Evolutionary conservation across 1,284 basidiomycete genomes (phyloP).

Genomic region (Boletus mariae): DNA sequence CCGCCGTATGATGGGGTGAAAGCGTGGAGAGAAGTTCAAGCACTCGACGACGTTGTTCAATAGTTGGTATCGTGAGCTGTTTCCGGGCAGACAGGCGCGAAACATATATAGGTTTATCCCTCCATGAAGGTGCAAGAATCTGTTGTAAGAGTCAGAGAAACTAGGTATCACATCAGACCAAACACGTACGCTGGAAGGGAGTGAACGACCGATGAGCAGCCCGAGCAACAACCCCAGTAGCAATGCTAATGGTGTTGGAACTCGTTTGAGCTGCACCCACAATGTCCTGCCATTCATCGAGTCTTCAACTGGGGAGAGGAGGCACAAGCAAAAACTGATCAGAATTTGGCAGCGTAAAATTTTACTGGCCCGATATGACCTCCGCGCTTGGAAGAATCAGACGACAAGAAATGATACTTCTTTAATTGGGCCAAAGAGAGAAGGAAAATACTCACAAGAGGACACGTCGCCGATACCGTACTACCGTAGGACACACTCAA

Average conservation of each 20-base stretch:
- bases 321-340: not conserved
- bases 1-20: slow-evolving; percentile 84
- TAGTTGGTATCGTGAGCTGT: slow-evolving; percentile 63
- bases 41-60: slow-evolving; percentile 79
- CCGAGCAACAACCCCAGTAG: slow-evolving; percentile 64
- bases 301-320: not conserved
- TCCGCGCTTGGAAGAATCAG: too few species aligned
- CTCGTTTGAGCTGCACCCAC: slow-evolving; percentile 31
- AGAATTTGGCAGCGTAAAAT: not conserved
- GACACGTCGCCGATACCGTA: too few species aligned
- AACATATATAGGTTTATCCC: slow-evolving; percentile 45
- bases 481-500: too few species aligned
- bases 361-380: not conserved
- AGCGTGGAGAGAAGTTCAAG: slow-evolving; percentile 83
- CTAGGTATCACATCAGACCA: slow-evolving; percentile 8
- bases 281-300: slow-evolving; percentile 27
- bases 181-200: slow-evolving; percentile 45
- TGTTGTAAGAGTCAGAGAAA: slow-evolving; percentile 10
- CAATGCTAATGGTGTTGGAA: slow-evolving; percentile 55
- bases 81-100: slow-evolving; percentile 53
- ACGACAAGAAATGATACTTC: too few species aligned
- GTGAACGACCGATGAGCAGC: slow-evolving; percentile 54
- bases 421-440: too few species aligned
- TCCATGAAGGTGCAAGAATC: slow-evolving; percentile 44
- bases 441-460: too few species aligned